phyloP scores from a whole-genome alignment of 805 yeast species.

The Scheffersomyces coipomensis region DNA sequence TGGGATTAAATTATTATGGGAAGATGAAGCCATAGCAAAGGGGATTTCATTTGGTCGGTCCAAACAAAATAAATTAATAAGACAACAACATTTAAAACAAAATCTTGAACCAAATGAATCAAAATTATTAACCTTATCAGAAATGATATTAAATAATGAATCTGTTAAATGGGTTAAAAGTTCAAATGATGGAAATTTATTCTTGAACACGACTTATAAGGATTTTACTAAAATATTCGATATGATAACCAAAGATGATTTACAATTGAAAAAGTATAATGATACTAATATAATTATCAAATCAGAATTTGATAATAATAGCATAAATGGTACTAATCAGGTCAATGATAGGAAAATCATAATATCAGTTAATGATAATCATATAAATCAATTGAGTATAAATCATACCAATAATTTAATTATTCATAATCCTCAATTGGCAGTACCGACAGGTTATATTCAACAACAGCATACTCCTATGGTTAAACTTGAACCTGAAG shows the following conservation, averaged over 20 bases:
- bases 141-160: slow-evolving; percentile 6
- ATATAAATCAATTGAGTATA: not conserved
- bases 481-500: not conserved
- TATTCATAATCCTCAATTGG: not conserved
- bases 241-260: slow-evolving; percentile 1
- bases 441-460: not conserved
- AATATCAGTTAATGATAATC: not conserved
- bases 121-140: slow-evolving; percentile 8
- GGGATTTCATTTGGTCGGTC: slow-evolving; percentile 40
- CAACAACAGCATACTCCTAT: not conserved
- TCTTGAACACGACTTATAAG: slow-evolving; percentile 14
- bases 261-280: slow-evolving; percentile 6
- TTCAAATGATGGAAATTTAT: slow-evolving; percentile 8
- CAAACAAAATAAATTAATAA: slow-evolving; percentile 9
- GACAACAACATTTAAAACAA: slow-evolving; percentile 4
- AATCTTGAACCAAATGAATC: not conserved
- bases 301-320: no score
- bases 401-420: not conserved
- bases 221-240: slow-evolving; percentile 12
- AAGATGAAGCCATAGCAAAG: slow-evolving; percentile 31
- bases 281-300: not conserved
- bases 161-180: slow-evolving; percentile 7
- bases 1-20: slow-evolving; percentile 24
- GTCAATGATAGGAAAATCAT: not conserved
- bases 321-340: no score